These are phyloP conservation scores for Yarrowia divulgata DNA, from an alignment of 805 yeast species.

Conservation along the genomic window DNA sequence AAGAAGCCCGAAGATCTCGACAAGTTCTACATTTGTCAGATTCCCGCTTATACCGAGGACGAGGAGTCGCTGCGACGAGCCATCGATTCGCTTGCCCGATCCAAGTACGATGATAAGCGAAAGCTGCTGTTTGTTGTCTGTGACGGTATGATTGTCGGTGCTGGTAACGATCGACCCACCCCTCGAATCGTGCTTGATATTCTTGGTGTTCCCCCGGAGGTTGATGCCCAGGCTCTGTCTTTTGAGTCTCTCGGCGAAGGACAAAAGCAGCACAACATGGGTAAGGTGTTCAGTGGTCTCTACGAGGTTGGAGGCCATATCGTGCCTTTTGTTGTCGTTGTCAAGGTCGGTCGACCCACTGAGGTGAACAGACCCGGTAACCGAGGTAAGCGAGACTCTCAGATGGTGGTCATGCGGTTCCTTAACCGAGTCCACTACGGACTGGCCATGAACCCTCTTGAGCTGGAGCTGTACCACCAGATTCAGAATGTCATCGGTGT, in stretches of 20 bases:
- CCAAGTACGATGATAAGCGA: slow-evolving; percentile 65
- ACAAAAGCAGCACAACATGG: slow-evolving; percentile 67
- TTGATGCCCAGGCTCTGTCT: slow-evolving; percentile 60
- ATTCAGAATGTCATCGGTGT: slow-evolving; percentile 66
- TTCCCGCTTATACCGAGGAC: slow-evolving; percentile 70
- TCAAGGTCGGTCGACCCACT: slow-evolving; percentile 67
- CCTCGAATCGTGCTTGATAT: slow-evolving; percentile 65
- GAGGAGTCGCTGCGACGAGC: slow-evolving; percentile 63
- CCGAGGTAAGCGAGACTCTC: slow-evolving; percentile 72
- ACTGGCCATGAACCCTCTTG: slow-evolving; percentile 66
- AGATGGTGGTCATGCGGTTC: slow-evolving; percentile 65
- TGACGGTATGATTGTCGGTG: slow-evolving; percentile 68
- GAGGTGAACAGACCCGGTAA: slow-evolving; percentile 67
- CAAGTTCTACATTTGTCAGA: slow-evolving; percentile 54
- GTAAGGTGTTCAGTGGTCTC: slow-evolving; percentile 65
- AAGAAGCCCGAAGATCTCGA: slow-evolving; percentile 53
- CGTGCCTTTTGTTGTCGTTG: slow-evolving; percentile 63
- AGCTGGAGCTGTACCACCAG: slow-evolving; percentile 60
- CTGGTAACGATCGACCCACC: slow-evolving; percentile 65
- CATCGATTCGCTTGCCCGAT: slow-evolving; percentile 64
- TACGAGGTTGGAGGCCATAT: slow-evolving; percentile 64
- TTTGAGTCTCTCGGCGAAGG: slow-evolving; percentile 69
- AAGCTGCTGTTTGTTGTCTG: slow-evolving; percentile 64
- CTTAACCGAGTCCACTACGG: slow-evolving; percentile 67
- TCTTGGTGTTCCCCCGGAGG: slow-evolving; percentile 60